These are phyloP conservation scores for Grigorovia yakushimaensis DNA, from an alignment of 805 yeast genomes.

Conservation along the genomic window DNA sequence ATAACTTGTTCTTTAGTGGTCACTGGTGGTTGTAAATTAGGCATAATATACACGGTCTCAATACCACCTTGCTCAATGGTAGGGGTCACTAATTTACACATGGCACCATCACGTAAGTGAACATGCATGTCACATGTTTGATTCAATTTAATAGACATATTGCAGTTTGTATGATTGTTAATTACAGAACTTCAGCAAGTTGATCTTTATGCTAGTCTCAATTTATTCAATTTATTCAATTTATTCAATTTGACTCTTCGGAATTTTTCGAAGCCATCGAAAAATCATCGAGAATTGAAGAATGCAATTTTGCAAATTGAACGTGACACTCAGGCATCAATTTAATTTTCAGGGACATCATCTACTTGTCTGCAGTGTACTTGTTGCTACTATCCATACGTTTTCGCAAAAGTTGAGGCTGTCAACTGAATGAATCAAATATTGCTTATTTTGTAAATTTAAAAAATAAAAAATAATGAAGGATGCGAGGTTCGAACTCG, in stretches of 20 bases:
- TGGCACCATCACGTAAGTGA: constrained; percentile 85
- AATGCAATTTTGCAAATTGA: no score
- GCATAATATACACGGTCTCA: constrained; percentile 91
- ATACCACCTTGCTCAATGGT: constrained; percentile 85
- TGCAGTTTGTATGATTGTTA: not conserved
- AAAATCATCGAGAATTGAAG: no score
- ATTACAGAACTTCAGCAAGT: not conserved
- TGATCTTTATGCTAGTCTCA: no score
- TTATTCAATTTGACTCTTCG: not conserved
- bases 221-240: not conserved
- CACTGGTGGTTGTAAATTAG: constrained; percentile 88
- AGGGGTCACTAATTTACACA: constrained; percentile 90
- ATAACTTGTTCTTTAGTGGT: constrained; percentile 64
- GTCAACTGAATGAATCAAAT: no score
- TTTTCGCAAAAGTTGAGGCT: no score
- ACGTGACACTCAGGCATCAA: no score
- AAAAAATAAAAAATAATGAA: not conserved
- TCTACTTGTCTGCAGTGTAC: no score
- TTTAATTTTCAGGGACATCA: no score
- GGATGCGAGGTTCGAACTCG: not conserved
- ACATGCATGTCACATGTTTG: constrained; percentile 89
- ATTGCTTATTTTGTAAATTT: no score
- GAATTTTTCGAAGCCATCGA: not conserved
- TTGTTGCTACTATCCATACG: no score
- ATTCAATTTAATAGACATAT: constrained; percentile 33